These are phyloP conservation scores for Cupressus sempervirens DNA, from an alignment of 75 land plant genomes.

Conservation along the genomic window DNA sequence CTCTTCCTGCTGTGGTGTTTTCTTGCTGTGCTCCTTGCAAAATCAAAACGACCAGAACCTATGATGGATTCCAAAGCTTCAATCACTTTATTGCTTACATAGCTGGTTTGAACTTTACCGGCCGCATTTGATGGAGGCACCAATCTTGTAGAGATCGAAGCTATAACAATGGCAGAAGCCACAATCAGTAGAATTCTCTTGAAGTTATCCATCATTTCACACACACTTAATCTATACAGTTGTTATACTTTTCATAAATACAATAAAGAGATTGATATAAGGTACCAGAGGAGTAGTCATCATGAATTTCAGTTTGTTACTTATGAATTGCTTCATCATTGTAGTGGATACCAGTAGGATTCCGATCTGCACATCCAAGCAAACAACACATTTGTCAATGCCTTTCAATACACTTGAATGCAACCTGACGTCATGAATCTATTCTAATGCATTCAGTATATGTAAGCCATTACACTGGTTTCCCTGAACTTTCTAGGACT, in stretches of 20 bases:
- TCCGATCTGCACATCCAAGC: not conserved
- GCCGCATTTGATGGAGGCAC: conserved; percentile 1
- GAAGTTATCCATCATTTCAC: not conserved
- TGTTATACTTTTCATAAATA: not conserved
- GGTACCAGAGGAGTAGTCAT: not conserved
- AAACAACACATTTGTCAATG: conserved; percentile 5
- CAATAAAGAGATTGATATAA: not conserved
- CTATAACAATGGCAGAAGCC: not conserved
- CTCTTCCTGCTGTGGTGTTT: conserved; percentile 3
- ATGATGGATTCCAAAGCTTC: not conserved
- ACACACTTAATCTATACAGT: not conserved
- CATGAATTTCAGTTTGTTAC: not conserved
- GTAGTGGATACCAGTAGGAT: not conserved
- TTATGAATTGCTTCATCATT: conserved; percentile 3
- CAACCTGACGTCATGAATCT: not conserved
- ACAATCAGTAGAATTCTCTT: not conserved
- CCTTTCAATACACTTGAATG: not conserved
- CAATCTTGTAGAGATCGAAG: not conserved
- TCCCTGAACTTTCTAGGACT: not conserved
- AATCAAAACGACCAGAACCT: not conserved
- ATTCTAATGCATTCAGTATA: not conserved
- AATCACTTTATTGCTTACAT: not conserved
- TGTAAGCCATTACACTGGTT: not conserved
- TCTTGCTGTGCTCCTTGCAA: not conserved
- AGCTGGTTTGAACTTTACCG: not conserved